These are phyloP conservation scores for Favolaschia claudopus DNA, from an alignment of 768 basidiomycete species.

Conservation along the genomic window DNA sequence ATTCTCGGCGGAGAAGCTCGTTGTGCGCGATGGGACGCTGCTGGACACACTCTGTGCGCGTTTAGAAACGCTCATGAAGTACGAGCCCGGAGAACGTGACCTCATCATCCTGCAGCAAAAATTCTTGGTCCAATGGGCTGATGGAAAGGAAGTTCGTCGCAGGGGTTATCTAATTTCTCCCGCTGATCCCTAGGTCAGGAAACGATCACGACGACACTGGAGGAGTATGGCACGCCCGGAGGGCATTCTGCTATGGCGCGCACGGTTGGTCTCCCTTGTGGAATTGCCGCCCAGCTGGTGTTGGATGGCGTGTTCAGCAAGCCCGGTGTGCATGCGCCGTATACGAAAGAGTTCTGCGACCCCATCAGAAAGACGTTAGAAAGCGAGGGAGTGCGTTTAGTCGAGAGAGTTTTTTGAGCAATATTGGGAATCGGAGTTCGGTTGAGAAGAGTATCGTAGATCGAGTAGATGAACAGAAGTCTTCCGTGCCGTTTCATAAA, in stretches of 20 bases:
- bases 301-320: slow-evolving; percentile 83
- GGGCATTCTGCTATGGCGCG: slow-evolving; percentile 92
- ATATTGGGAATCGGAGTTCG: too few species aligned
- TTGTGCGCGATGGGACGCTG: slow-evolving; percentile 72
- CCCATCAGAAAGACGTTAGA: slow-evolving; percentile 74
- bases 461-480: too few species aligned
- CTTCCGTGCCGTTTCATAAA: too few species aligned
- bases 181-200: slow-evolving; percentile 52
- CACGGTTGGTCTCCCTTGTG: slow-evolving; percentile 92
- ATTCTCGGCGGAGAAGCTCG: slow-evolving; percentile 74
- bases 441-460: too few species aligned
- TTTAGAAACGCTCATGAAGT: slow-evolving; percentile 91
- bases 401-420: slow-evolving; percentile 68
- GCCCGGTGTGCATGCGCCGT: slow-evolving; percentile 87
- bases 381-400: slow-evolving; percentile 74
- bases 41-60: slow-evolving; percentile 93
- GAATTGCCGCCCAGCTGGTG: slow-evolving; percentile 90
- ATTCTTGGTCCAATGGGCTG: slow-evolving; percentile 89
- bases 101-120: slow-evolving; percentile 98
- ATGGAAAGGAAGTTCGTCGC: slow-evolving; percentile 70
- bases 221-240: slow-evolving; percentile 80
- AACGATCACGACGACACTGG: slow-evolving; percentile 89
- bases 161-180: not conserved
- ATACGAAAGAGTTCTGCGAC: slow-evolving; percentile 84
- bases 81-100: slow-evolving; percentile 89